Percentiles rank a stretch among this genome's conserved stretches.
These are phyloP conservation scores for Diaporthe destruens DNA, from an alignment of 2,329 filamentous ascomycete genomes.

Conservation along the genomic window DNA sequence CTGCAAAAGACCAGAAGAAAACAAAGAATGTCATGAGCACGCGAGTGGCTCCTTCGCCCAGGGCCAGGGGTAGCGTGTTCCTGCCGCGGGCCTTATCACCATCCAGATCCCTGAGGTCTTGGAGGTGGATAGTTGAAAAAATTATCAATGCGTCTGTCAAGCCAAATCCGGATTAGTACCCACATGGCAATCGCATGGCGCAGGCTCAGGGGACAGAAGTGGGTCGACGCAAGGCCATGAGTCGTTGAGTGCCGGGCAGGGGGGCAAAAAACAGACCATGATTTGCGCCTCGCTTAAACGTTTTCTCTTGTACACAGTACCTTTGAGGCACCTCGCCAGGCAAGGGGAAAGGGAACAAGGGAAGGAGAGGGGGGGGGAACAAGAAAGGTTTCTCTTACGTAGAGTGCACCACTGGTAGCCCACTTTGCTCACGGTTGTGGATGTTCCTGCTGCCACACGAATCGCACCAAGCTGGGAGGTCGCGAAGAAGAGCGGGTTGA, in stretches of 20 bases:
- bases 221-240: conserved; percentile 2
- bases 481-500: conserved; percentile 20
- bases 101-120: conserved; percentile 45
- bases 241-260: not conserved
- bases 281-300: not conserved
- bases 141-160: not conserved
- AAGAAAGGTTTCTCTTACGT: not conserved
- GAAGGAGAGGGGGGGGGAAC: not conserved
- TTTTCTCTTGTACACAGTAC: not conserved
- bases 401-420: conserved; percentile 25
- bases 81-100: conserved; percentile 43
- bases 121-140: conserved; percentile 43
- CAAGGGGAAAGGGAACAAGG: not conserved
- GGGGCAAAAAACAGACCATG: not conserved
- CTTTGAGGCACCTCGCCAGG: not conserved
- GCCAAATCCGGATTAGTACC: not conserved
- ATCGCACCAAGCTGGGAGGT: not conserved
- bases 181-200: conserved; percentile 1
- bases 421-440: conserved; percentile 34
- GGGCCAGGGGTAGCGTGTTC: conserved; percentile 20
- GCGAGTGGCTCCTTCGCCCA: conserved; percentile 1
- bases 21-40: not conserved
- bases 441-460: conserved; percentile 3
- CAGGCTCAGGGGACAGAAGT: conserved; percentile 4
- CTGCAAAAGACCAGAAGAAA: conserved; percentile 6